Conservation (phyloP, 192 early-diverging fungal genomes). For the Podila epicladia region DNA sequence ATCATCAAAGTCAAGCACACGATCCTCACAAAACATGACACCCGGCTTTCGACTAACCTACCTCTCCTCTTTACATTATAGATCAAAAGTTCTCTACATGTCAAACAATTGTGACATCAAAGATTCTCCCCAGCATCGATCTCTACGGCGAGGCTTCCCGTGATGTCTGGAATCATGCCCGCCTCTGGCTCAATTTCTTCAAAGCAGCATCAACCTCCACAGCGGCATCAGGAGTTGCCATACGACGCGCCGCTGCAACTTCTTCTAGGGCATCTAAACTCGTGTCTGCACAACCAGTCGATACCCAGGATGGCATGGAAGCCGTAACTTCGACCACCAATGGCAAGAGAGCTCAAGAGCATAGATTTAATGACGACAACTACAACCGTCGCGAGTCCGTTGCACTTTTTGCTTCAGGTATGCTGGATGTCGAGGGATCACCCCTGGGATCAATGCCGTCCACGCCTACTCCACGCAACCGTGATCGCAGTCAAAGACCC, state of each 20-base stretch:
- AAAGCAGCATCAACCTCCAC: conserved; percentile 14
- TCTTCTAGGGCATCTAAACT: too few species aligned
- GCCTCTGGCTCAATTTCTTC: conserved; percentile 46
- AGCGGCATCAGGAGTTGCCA: background rate
- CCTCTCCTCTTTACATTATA: background rate
- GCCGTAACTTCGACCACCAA: background rate
- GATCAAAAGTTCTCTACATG: conserved; percentile 67
- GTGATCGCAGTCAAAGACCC: background rate
- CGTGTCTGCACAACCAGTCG: too few species aligned
- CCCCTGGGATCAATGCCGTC: conserved; percentile 26
- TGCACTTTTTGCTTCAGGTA: background rate
- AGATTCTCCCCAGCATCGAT: conserved; percentile 61
- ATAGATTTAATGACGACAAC: background rate
- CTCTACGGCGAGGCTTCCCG: conserved; percentile 54
- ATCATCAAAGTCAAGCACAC: background rate
- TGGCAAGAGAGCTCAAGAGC: background rate
- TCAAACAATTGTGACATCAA: conserved; percentile 59
- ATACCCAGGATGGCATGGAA: background rate
- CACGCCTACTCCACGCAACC: conserved; percentile 22
- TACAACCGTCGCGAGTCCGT: background rate
- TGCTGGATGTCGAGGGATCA: background rate
- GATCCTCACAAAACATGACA: background rate
- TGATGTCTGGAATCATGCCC: conserved; percentile 56
- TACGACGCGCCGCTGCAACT: background rate
- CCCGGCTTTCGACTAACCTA: background rate